Conservation (phyloP, 2,329 filamentous ascomycete genomes). For the Colletotrichum scovillei region DNA sequence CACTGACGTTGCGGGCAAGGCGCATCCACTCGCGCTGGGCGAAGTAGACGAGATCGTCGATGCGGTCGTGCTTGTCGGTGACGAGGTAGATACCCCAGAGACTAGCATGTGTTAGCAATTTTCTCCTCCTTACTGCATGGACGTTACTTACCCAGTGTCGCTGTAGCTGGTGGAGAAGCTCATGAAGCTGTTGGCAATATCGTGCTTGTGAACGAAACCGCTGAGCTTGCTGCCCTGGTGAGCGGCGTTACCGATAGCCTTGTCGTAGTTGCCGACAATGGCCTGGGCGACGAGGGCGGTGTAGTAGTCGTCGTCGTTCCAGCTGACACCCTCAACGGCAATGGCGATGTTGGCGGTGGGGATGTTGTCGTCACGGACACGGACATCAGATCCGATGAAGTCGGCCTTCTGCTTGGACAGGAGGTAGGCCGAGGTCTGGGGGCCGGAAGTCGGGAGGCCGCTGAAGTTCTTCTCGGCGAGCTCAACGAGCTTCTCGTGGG, state of each 20-base stretch:
- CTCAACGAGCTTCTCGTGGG: slow-evolving; percentile 93
- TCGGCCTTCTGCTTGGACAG: slow-evolving; percentile 89
- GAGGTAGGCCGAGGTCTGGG: slow-evolving; percentile 79
- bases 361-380: slow-evolving; percentile 95
- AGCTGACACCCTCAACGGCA: slow-evolving; percentile 98
- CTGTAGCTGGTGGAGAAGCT: slow-evolving; percentile 99
- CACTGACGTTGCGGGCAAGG: slow-evolving; percentile 86
- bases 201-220: slow-evolving; percentile 91
- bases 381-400: slow-evolving; percentile 96
- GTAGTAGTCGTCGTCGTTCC: slow-evolving; percentile 99
- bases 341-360: slow-evolving; percentile 97
- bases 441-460: slow-evolving; percentile 78
- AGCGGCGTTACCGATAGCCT: slow-evolving; percentile 95
- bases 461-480: slow-evolving; percentile 97
- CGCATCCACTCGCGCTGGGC: slow-evolving; percentile 98
- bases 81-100: slow-evolving; percentile 99
- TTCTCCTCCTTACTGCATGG: slow-evolving; percentile 38
- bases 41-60: slow-evolving; percentile 98
- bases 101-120: slow-evolving; percentile 62
- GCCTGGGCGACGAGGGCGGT: slow-evolving; percentile 97
- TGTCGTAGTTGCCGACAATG: slow-evolving; percentile 99
- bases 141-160: slow-evolving; percentile 85
- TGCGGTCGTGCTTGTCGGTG: slow-evolving; percentile 84
- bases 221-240: slow-evolving; percentile 99
- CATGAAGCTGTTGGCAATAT: slow-evolving; percentile 99